These are phyloP conservation scores for Adansonia digitata DNA, from an alignment of 345 rosid species.

Conservation along the genomic window DNA sequence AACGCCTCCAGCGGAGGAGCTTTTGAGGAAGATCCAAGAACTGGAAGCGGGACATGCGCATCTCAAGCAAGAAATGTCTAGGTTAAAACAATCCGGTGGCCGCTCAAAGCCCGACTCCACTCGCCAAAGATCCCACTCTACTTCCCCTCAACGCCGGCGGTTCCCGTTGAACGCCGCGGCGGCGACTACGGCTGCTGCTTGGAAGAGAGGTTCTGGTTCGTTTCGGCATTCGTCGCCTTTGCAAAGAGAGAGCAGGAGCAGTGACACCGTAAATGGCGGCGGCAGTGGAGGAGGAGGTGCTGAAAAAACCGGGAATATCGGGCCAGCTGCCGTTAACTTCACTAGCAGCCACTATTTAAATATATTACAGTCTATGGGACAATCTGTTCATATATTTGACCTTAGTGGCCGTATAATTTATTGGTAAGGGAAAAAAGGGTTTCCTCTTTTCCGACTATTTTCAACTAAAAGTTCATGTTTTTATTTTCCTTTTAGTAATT, in stretches of 20 bases:
- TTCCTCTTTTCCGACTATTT: not conserved
- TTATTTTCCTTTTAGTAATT: not conserved
- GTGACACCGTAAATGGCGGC: slow-evolving; percentile 22
- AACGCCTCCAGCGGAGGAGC: slow-evolving; percentile 72
- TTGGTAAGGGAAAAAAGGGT: slow-evolving; percentile 48
- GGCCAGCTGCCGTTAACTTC: slow-evolving; percentile 63
- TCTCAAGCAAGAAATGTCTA: slow-evolving; percentile 78
- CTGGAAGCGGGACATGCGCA: slow-evolving; percentile 81
- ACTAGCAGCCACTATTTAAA: slow-evolving; percentile 69
- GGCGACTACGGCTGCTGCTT: slow-evolving; percentile 11
- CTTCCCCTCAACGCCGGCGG: slow-evolving; percentile 61
- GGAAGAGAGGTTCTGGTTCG: slow-evolving; percentile 61
- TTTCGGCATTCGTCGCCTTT: slow-evolving; percentile 81
- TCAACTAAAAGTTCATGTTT: not conserved
- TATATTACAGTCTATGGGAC: slow-evolving; percentile 92
- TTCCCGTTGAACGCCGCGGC: slow-evolving; percentile 17
- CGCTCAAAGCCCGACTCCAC: slow-evolving; percentile 16
- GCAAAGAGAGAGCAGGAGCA: slow-evolving; percentile 64
- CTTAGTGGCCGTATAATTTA: slow-evolving; percentile 57
- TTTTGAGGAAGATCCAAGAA: slow-evolving; percentile 80
- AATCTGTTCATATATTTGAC: slow-evolving; percentile 79
- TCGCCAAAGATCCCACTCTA: slow-evolving; percentile 77
- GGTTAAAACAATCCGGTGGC: slow-evolving; percentile 49
- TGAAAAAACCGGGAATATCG: slow-evolving; percentile 14
- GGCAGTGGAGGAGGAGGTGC: slow-evolving; percentile 12